These are phyloP conservation scores for Lactifluus volemus DNA, from an alignment of 768 basidiomycete species.

Conservation along the genomic window DNA sequence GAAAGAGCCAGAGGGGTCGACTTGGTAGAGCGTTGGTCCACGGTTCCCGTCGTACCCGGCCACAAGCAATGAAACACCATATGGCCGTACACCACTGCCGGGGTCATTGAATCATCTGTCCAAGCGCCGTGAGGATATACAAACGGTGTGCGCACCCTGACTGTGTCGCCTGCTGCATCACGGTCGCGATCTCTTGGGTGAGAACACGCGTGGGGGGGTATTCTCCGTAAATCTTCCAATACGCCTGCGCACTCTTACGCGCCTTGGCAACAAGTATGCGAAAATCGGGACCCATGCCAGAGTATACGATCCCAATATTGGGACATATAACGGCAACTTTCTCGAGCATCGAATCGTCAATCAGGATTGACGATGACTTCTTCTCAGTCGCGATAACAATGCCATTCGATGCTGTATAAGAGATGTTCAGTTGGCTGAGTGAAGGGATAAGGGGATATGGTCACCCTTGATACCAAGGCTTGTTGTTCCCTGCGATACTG, in stretches of 20 bases:
- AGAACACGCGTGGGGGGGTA: conserved; percentile 95
- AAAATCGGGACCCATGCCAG: conserved; percentile 99
- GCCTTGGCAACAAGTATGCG: conserved; percentile 89
- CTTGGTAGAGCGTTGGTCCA: conserved; percentile 97
- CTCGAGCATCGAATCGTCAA: conserved; percentile 97
- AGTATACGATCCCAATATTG: conserved; percentile 99
- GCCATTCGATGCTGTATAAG: conserved; percentile 80
- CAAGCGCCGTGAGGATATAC: not conserved
- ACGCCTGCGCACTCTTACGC: conserved; percentile 95
- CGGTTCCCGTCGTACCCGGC: conserved; percentile 93
- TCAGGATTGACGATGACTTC: conserved; percentile 95
- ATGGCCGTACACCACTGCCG: conserved; percentile 93
- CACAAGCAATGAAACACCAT: conserved; percentile 92
- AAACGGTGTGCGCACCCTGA: conserved; percentile 63
- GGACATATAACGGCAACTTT: conserved; percentile 97
- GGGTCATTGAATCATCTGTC: not conserved
- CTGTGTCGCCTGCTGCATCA: conserved; percentile 99
- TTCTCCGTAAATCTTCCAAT: conserved; percentile 99
- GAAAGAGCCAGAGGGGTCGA: conserved; percentile 97
- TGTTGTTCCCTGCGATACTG: conserved; percentile 91
- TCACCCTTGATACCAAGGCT: conserved; percentile 97
- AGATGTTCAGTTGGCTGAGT: conserved; percentile 17
- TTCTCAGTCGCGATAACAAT: conserved; percentile 99
- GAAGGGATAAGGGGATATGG: not conserved
- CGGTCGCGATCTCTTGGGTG: conserved; percentile 93